These are phyloP conservation scores for Phytophthora crassamura DNA, from an alignment of 352 stramenopile species.

Conservation along the genomic window DNA sequence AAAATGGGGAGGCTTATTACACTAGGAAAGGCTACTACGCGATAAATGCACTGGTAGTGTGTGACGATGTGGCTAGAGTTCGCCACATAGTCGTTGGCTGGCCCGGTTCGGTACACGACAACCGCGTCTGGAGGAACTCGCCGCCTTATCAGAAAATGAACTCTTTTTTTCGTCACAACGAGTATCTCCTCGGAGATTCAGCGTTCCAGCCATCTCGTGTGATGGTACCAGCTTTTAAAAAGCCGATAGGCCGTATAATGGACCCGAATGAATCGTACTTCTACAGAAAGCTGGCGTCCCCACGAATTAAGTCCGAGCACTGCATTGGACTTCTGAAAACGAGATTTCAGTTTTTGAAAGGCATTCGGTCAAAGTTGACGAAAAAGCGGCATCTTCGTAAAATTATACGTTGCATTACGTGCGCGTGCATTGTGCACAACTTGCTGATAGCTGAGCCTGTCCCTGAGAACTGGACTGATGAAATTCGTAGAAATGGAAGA, in stretches of 20 bases:
- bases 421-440: conserved; percentile 1
- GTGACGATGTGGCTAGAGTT: conserved; percentile 2
- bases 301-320: no score
- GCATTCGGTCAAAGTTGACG: neutral
- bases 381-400: neutral
- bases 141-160: no score
- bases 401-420: neutral
- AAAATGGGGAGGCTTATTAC: conserved; percentile 13
- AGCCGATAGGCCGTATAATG: neutral
- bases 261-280: conserved; percentile 1
- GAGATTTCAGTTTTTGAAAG: neutral
- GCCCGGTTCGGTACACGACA: conserved; percentile 6
- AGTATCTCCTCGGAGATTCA: conserved; percentile 13
- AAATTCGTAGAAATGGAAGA: neutral
- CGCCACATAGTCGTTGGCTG: neutral
- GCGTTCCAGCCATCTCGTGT: conserved; percentile 5
- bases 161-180: conserved; percentile 4
- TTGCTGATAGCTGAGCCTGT: conserved; percentile 3
- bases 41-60: conserved; percentile 2
- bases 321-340: conserved; percentile 9
- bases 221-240: conserved; percentile 10
- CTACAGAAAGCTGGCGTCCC: no score
- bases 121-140: conserved; percentile 5
- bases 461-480: neutral
- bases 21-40: conserved; percentile 8